phyloP scores from a whole-genome alignment of 2,329 filamentous ascomycete genomes.

The Diaporthe destruens region DNA sequence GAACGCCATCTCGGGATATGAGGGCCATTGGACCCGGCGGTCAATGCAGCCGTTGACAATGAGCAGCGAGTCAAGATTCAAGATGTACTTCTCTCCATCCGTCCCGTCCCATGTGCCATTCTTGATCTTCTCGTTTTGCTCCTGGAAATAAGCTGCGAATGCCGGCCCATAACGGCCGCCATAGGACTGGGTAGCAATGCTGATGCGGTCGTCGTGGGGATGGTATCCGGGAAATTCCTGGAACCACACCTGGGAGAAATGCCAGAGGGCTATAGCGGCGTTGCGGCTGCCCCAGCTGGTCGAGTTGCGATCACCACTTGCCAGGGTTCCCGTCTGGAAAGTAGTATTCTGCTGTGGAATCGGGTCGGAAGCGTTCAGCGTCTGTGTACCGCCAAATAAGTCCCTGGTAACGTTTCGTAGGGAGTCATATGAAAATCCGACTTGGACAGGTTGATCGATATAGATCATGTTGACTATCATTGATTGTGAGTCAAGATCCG shows the following conservation, averaged over 20 bases:
- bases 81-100: constrained; percentile 17
- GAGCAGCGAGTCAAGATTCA: constrained; percentile 32
- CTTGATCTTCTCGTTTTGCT: constrained; percentile 35
- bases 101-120: constrained; percentile 28
- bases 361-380: constrained; percentile 29
- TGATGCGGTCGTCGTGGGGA: constrained; percentile 53
- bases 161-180: constrained; percentile 57
- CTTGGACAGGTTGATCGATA: constrained; percentile 67
- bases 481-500: not conserved
- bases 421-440: constrained; percentile 48
- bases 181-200: constrained; percentile 29
- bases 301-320: constrained; percentile 61
- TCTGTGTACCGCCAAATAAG: not conserved
- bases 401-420: constrained; percentile 44
- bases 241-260: constrained; percentile 68
- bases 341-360: constrained; percentile 31
- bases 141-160: constrained; percentile 47
- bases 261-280: constrained; percentile 64
- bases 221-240: constrained; percentile 66
- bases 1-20: constrained; percentile 27
- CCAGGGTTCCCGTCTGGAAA: constrained; percentile 54
- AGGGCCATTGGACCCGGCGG: constrained; percentile 13
- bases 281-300: constrained; percentile 53
- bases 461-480: constrained; percentile 69
- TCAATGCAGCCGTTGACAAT: constrained; percentile 38